A percentile compares a stretch with the other conserved stretches of the same genome.
Evolutionary conservation across 768 basidiomycete species (phyloP).

Genomic region (Austroboletus festivus): DNA sequence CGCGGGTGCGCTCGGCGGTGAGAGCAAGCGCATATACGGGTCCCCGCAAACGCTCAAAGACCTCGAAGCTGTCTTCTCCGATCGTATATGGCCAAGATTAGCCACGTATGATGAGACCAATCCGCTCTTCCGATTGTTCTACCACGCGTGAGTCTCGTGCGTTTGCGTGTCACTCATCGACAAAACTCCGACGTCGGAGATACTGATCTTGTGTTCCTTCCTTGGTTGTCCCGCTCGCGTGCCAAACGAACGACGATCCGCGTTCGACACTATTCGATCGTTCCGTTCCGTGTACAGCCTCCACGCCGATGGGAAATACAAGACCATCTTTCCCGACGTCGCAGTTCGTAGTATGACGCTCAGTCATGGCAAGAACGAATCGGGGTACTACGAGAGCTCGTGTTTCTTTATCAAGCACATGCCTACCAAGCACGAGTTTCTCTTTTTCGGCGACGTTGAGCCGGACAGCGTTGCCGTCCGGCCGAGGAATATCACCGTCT

Average conservation of each 20-base stretch:
- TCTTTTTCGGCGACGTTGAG: conserved; percentile 95
- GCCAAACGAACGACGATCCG: not conserved
- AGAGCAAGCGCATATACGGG: conserved; percentile 62
- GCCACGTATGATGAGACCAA: conserved; percentile 70
- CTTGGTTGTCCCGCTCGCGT: not conserved
- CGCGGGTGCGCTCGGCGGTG: conserved; percentile 69
- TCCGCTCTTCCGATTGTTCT: conserved; percentile 56
- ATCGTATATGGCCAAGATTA: conserved; percentile 81
- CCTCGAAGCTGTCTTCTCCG: conserved; percentile 71
- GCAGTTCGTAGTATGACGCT: conserved; percentile 67
- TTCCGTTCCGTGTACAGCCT: conserved; percentile 43
- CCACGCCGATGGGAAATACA: conserved; percentile 50
- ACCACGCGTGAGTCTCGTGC: conserved; percentile 52
- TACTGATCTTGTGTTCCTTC: conserved; percentile 7
- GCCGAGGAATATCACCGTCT: conserved; percentile 67
- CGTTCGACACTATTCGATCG: too few relatives aligned
- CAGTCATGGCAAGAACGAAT: conserved; percentile 62
- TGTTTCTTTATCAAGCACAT: conserved; percentile 85
- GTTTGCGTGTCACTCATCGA: not conserved
- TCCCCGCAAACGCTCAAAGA: conserved; percentile 59
- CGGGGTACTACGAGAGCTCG: conserved; percentile 64
- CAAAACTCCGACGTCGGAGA: conserved; percentile 3
- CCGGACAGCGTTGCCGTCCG: conserved; percentile 68
- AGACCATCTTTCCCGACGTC: conserved; percentile 48
- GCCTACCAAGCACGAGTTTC: conserved; percentile 59